Evolutionary conservation across 306 rosid species (phyloP).

Genomic region (Lagenaria siceraria): DNA sequence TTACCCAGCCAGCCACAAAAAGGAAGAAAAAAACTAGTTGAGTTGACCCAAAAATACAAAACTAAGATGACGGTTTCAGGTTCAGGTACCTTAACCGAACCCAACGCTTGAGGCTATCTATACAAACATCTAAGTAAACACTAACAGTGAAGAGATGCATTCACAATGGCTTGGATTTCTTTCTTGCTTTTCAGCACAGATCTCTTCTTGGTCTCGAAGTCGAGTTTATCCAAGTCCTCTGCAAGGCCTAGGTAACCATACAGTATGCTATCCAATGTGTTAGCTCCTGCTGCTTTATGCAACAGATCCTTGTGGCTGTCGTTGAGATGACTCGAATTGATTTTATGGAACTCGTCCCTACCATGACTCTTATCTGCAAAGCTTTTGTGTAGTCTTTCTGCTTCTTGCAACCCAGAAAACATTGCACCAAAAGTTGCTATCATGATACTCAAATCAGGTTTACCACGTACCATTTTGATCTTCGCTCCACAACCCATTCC

Average conservation of each 20-base stretch:
- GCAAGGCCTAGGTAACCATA: slow-evolving; percentile 31
- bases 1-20: neutral
- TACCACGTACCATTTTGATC: slow-evolving; percentile 20
- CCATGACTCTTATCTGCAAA: slow-evolving; percentile 21
- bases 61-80: neutral
- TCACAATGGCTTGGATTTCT: slow-evolving; percentile 21
- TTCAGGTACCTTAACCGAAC: neutral
- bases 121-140: neutral
- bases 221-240: slow-evolving; percentile 25
- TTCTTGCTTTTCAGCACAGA: slow-evolving; percentile 26
- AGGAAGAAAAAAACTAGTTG: neutral
- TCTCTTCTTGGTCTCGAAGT: slow-evolving; percentile 16
- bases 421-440: slow-evolving; percentile 21
- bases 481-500: slow-evolving; percentile 25
- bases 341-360: slow-evolving; percentile 9
- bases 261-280: slow-evolving; percentile 2
- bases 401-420: slow-evolving; percentile 24
- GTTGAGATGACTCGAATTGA: neutral
- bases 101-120: neutral
- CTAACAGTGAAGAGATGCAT: neutral
- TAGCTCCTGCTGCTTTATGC: neutral
- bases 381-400: slow-evolving; percentile 21
- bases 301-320: slow-evolving; percentile 4
- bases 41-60: neutral
- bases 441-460: slow-evolving; percentile 20